Evolutionary conservation across 1,139 yeast species (phyloP), one percentile per base, ranked within the genome.

Genomic region (Suhomyces ambrosiae): DNA sequence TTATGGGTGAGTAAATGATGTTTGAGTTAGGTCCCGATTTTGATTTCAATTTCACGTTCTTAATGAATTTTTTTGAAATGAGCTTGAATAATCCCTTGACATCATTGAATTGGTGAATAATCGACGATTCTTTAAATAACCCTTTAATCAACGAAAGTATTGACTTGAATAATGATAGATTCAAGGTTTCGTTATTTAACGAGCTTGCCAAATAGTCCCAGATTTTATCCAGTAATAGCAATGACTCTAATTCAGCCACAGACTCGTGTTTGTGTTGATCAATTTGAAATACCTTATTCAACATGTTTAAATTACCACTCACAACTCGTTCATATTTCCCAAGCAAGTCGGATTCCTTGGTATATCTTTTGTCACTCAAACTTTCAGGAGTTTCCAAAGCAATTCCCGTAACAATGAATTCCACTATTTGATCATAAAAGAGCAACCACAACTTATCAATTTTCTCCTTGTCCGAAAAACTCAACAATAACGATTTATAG

Each of bases 281-380:
- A 18, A 63, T 42, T 2, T 33, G 34, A 6, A 68, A 46, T 29
- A 81, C 40, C 39, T 73, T 71, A 1, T 63, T 67, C 16, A 84
- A 54, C 56, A 86, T 62, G 32, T 66, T 65, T 8, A 86, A 50
- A 3, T 82, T 65, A 5, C 82, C 65, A 32, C 73, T 71, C 10
- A 80, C 56, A 1, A 83, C 74, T 38, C 95, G 66, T 25, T 73
- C 71, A 52, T 81, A 86, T 54, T 86, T 87, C n/a, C 80, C 63
- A 15, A 68, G 66, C 0, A 86, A 73, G 45, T 88, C 96, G 21
- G 80, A 86, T 37, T 74, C 76, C 4, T 80, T 74, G 16, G 82
- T 76, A 53, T 79, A 82, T 44, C 96, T 69, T 50, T 81, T 84
- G 52, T 90, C 97, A 3, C 94, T 81, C 26, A 89, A 59, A 0